These are phyloP conservation scores for Lathyrus oleraceus DNA, from an alignment of 306 rosid species.

Conservation along the genomic window DNA sequence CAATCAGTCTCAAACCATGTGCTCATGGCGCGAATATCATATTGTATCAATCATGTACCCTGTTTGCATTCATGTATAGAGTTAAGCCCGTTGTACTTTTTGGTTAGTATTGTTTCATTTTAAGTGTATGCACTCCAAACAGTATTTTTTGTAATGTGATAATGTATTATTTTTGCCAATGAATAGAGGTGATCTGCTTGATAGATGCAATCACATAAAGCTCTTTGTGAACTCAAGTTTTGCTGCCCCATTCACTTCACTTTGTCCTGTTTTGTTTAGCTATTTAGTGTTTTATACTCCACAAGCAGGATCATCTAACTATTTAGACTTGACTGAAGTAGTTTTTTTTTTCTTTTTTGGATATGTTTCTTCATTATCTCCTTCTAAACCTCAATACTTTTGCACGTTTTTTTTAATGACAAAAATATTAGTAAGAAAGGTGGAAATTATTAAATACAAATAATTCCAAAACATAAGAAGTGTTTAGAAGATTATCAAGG, in stretches of 20 bases:
- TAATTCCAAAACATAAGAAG: too few species aligned
- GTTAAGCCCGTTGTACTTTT: slow-evolving; percentile 24
- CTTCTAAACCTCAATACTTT: too few species aligned
- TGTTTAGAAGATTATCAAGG: too few species aligned
- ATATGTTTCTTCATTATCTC: too few species aligned
- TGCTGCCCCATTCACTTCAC: not conserved
- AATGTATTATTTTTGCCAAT: slow-evolving; percentile 9
- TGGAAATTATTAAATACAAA: too few species aligned
- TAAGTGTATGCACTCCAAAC: not conserved
- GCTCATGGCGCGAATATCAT: slow-evolving; percentile 32
- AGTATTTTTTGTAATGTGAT: not conserved
- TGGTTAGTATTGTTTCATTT: slow-evolving; percentile 25
- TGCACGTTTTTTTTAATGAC: too few species aligned
- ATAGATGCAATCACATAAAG: not conserved
- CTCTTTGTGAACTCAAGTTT: not conserved
- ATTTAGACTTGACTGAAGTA: too few species aligned
- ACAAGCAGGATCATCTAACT: too few species aligned
- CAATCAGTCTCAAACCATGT: slow-evolving; percentile 27
- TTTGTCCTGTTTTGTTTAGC: not conserved
- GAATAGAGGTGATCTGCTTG: slow-evolving; percentile 1
- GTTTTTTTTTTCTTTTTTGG: too few species aligned
- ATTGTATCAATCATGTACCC: slow-evolving; percentile 45
- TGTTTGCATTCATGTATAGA: slow-evolving; percentile 41
- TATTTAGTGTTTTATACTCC: too few species aligned
- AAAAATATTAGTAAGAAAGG: too few species aligned